Evolutionary conservation across 2,329 filamentous ascomycete genomes (phyloP), one percentile per base, ranked within the genome.

Genomic region (Metarhizium album): DNA sequence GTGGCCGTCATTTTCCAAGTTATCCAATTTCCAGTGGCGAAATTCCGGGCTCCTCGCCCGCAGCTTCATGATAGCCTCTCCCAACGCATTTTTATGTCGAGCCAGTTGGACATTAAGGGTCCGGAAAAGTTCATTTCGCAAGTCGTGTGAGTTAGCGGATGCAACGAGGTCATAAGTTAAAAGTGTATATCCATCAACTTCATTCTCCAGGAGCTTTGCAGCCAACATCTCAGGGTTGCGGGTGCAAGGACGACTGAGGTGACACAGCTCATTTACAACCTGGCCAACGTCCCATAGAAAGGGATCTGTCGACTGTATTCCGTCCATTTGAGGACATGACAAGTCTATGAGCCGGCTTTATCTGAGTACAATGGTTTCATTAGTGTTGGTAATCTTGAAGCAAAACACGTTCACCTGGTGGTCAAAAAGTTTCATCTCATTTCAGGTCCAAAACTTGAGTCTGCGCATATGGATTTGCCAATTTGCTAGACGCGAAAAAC

Each of bases 211-310:
- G 4, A 94, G 65, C 4, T 69, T 69, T 20, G 62, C 60, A 52
- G 81, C 77, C 3, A 94, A 71, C 0, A 62, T 47, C 0, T 60
- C 59, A 0, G 74, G 67, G 47, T 86, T 72, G 4, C 61, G 65
- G 46, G 67, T 66, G 75, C 76, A 79, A 9, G 78, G 74, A 46
- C 71, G 70, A 3, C 71, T 61, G 2, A 70, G 60, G 22, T 75
- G 72, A 61, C 83, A 88, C 3, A 94, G 71, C 59, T 84, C 82
- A 16, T 72, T 63, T 9, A 86, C 76, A 11, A 94, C 79, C 35
- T 81, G 74, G 37, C 85, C 80, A 31, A 83, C 73, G 35, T 77
- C 76, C 89, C 89, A 95, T 49, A 75, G 61, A 64, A 83, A 85
- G n/a, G 89, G 88, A 66, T 95, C 87, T 51, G 67, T 62, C 16